These are phyloP conservation scores for Stereocaulon alpinum DNA, from an alignment of 495 filamentous ascomycete genomes.

Conservation along the genomic window DNA sequence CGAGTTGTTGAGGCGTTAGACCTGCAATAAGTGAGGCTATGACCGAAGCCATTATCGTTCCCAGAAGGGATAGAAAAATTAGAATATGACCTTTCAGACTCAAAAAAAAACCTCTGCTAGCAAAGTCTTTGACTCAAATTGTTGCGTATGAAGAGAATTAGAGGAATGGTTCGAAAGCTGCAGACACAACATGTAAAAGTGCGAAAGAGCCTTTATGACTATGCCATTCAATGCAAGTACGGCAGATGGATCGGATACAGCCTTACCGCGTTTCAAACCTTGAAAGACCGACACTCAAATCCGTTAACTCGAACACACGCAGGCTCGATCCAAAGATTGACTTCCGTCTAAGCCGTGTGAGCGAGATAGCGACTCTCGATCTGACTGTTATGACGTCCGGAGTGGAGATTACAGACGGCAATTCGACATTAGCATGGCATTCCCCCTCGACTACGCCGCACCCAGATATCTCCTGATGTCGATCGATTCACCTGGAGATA, in stretches of 20 bases:
- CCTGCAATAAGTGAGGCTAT: conserved; percentile 7
- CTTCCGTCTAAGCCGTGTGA: not conserved
- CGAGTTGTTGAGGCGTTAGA: conserved; percentile 8
- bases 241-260: not conserved
- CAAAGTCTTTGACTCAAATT: too few relatives aligned
- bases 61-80: not conserved
- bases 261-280: not conserved
- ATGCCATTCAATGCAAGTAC: not conserved
- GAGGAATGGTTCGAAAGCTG: not conserved
- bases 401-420: not conserved
- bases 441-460: not conserved
- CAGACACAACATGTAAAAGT: not conserved
- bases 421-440: not conserved
- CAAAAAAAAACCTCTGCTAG: too few relatives aligned
- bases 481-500: not conserved
- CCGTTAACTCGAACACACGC: not conserved
- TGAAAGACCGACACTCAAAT: not conserved
- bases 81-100: not conserved
- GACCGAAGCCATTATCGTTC: conserved; percentile 5
- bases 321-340: not conserved
- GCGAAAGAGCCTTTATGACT: not conserved
- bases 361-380: not conserved
- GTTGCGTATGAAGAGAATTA: not conserved
- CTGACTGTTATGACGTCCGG: not conserved
- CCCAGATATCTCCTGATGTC: not conserved